phyloP scores from a whole-genome alignment of 352 stramenopile species.

The Globisporangium lucens region DNA sequence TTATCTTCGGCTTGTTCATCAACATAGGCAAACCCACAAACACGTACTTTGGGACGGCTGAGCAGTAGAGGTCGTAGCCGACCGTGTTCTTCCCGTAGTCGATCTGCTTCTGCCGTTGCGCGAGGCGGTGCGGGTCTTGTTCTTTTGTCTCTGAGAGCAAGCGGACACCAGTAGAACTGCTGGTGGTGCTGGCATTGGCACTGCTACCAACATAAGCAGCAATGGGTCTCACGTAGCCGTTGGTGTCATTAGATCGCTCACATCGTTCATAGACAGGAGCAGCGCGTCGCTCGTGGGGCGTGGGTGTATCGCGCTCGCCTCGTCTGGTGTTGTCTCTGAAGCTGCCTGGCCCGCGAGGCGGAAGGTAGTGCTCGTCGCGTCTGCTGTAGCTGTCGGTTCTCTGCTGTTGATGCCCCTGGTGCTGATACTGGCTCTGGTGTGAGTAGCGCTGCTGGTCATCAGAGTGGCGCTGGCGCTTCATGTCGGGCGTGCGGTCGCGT shows the following conservation, averaged over 20 bases:
- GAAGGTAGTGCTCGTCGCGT: background rate
- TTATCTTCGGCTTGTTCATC: too few relatives aligned
- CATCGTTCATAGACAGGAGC: background rate
- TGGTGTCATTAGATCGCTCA: background rate
- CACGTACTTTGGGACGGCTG: slow-evolving; percentile 49
- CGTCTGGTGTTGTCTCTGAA: background rate
- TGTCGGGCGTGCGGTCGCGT: background rate
- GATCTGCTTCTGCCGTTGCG: slow-evolving; percentile 92
- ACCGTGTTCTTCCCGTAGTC: slow-evolving; percentile 92
- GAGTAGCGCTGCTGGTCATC: background rate
- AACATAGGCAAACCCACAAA: background rate
- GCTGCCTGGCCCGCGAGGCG: background rate
- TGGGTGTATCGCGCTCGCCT: background rate
- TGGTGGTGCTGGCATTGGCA: background rate
- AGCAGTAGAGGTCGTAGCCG: slow-evolving; percentile 86
- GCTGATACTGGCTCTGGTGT: background rate
- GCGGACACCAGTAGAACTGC: slow-evolving; percentile 24
- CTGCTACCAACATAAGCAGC: background rate
- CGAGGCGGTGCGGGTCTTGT: slow-evolving; percentile 72
- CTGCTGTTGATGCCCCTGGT: background rate
- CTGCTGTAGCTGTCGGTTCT: slow-evolving; percentile 4
- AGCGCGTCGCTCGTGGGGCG: background rate
- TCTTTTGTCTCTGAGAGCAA: slow-evolving; percentile 65
- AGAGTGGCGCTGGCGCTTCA: slow-evolving; percentile 6
- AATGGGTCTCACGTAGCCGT: background rate